Conservation (phyloP, 2,329 filamentous ascomycete species). For the Colletotrichum caudatum region DNA sequence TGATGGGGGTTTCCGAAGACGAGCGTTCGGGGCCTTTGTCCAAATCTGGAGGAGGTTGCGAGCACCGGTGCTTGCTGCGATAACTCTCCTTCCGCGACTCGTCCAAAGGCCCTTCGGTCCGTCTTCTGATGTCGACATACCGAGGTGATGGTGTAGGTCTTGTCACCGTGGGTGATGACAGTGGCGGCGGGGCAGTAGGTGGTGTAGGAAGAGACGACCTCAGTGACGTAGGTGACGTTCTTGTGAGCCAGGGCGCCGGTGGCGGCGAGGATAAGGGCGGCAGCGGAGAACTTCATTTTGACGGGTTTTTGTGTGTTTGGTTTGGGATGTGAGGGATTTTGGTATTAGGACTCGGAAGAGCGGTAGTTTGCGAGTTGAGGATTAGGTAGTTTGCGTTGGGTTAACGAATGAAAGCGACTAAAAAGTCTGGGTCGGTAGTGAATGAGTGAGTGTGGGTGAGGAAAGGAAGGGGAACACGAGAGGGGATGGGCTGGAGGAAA, state of each 20-base stretch:
- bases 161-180: slow-evolving; percentile 70
- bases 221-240: slow-evolving; percentile 71
- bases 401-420: slow-evolving; percentile 71
- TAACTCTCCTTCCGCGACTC: slow-evolving; percentile 52
- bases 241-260: slow-evolving; percentile 57
- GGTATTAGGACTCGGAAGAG: slow-evolving; percentile 49
- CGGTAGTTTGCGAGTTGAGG: slow-evolving; percentile 50
- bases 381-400: slow-evolving; percentile 45
- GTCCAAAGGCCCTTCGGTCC: background rate
- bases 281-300: slow-evolving; percentile 75
- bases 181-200: slow-evolving; percentile 80
- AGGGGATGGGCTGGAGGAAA: slow-evolving; percentile 53
- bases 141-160: slow-evolving; percentile 75
- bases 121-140: slow-evolving; percentile 19
- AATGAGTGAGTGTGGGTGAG: slow-evolving; percentile 63
- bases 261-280: slow-evolving; percentile 64
- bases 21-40: background rate
- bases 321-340: slow-evolving; percentile 54
- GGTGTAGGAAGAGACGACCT: slow-evolving; percentile 74
- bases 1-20: background rate
- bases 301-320: slow-evolving; percentile 48
- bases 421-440: slow-evolving; percentile 62
- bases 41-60: background rate
- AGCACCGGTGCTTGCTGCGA: background rate
- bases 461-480: slow-evolving; percentile 52